These are phyloP conservation scores for Lavandula angustifolia DNA, from an alignment of 257 asterid species.

Conservation along the genomic window DNA sequence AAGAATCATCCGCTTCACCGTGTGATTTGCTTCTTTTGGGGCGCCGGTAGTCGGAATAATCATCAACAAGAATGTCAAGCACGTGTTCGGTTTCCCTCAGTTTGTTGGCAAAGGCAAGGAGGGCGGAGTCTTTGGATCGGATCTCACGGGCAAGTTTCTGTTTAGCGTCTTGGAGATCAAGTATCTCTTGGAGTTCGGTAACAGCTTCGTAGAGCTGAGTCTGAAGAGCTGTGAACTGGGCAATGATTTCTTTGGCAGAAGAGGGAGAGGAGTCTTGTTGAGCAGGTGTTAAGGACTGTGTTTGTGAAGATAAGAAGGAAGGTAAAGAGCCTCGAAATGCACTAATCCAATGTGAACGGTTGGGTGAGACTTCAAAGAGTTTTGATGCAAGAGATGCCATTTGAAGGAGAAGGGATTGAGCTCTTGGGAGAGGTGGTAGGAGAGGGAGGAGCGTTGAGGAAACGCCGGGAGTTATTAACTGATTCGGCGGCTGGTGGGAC, in stretches of 20 bases:
- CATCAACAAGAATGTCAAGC: constrained; percentile 81
- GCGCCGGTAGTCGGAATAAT: constrained; percentile 75
- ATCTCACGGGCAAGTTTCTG: constrained; percentile 66
- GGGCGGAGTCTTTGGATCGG: constrained; percentile 62
- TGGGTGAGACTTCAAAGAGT: constrained; percentile 85
- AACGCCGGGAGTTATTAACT: constrained; percentile 45
- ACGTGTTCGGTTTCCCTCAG: constrained; percentile 71
- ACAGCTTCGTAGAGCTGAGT: constrained; percentile 82
- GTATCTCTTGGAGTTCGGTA: constrained; percentile 85
- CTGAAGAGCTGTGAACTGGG: constrained; percentile 66
- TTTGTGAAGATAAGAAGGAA: constrained; percentile 62
- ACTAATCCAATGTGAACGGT: constrained; percentile 72
- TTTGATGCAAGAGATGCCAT: constrained; percentile 84
- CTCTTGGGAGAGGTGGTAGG: constrained; percentile 89
- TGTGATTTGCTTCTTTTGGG: constrained; percentile 59
- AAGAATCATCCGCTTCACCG: constrained; percentile 46
- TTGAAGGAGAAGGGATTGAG: constrained; percentile 75
- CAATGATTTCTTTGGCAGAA: constrained; percentile 66
- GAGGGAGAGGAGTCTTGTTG: constrained; percentile 48
- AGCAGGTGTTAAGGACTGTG: constrained; percentile 46
- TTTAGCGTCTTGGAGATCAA: constrained; percentile 86
- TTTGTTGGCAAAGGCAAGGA: constrained; percentile 72
- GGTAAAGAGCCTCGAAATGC: constrained; percentile 82
- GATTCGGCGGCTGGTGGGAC: constrained; percentile 46
- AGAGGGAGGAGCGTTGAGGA: constrained; percentile 86